Conservation (phyloP, 352 stramenopile genomes). For the Peronospora tabacina region DNA sequence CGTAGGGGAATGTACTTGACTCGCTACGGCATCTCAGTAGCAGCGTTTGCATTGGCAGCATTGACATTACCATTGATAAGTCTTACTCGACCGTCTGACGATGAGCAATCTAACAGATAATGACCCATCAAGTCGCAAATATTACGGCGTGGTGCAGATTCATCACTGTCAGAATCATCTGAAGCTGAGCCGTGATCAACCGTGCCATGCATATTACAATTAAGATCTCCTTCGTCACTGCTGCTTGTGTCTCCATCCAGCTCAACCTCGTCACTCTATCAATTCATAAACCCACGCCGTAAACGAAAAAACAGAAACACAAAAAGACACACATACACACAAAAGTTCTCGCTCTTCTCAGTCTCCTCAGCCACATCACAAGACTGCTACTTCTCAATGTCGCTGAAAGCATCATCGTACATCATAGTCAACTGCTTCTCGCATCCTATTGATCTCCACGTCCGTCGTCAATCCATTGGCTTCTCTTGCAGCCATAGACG, state of each 20-base stretch:
- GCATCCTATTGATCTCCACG: slow-evolving; percentile 18
- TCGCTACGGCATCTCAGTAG: slow-evolving; percentile 74
- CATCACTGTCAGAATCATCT: slow-evolving; percentile 35
- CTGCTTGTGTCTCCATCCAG: slow-evolving; percentile 36
- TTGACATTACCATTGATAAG: slow-evolving; percentile 15
- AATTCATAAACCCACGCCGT: not conserved
- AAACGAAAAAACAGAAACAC: slow-evolving; percentile 2
- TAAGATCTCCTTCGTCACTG: slow-evolving; percentile 36
- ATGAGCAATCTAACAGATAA: slow-evolving; percentile 73
- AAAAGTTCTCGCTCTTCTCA: slow-evolving; percentile 4
- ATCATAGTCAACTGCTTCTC: slow-evolving; percentile 32
- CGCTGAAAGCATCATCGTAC: slow-evolving; percentile 13
- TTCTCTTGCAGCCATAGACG: slow-evolving; percentile 11
- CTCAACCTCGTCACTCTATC: slow-evolving; percentile 40
- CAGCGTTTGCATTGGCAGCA: slow-evolving; percentile 12
- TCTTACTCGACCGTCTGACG: slow-evolving; percentile 21
- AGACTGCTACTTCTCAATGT: not conserved
- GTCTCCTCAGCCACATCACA: not conserved
- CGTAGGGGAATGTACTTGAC: slow-evolving; percentile 95
- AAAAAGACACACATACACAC: slow-evolving; percentile 4
- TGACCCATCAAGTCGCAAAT: slow-evolving; percentile 86
- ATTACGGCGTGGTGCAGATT: slow-evolving; percentile 47
- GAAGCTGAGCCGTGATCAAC: slow-evolving; percentile 18
- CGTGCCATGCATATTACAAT: slow-evolving; percentile 24
- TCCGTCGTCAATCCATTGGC: slow-evolving; percentile 1